phyloP scores from a whole-genome alignment of 805 yeast genomes.

The Saccharomycopsis amapae region DNA sequence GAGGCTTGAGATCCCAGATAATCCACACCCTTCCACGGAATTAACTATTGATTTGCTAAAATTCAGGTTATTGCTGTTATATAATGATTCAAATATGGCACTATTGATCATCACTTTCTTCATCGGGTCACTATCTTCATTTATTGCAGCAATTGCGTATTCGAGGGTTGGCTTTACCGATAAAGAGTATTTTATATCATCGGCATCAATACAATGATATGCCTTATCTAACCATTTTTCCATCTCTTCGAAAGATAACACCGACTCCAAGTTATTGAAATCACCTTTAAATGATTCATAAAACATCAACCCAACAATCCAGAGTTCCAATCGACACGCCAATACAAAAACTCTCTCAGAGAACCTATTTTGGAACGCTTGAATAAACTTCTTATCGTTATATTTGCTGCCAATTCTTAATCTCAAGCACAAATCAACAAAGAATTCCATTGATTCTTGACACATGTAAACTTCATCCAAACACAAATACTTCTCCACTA shows the following conservation, averaged over 20 bases:
- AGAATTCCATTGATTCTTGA: slow-evolving; percentile 21
- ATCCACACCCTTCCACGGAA: slow-evolving; percentile 44
- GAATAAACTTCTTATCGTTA: slow-evolving; percentile 26
- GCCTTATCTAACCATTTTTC: slow-evolving; percentile 22
- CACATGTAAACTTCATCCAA: slow-evolving; percentile 17
- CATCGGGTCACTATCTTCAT: slow-evolving; percentile 30
- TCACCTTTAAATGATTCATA: slow-evolving; percentile 36
- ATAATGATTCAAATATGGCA: slow-evolving; percentile 46
- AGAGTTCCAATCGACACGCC: slow-evolving; percentile 30
- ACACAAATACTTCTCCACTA: slow-evolving; percentile 21
- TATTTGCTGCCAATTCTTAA: slow-evolving; percentile 36
- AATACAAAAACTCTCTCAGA: slow-evolving; percentile 27
- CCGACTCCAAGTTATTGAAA: slow-evolving; percentile 17
- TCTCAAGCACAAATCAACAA: slow-evolving; percentile 30
- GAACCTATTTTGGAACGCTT: slow-evolving; percentile 30
- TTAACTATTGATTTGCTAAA: slow-evolving; percentile 24
- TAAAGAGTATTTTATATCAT: slow-evolving; percentile 58
- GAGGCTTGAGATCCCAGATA: slow-evolving; percentile 50
- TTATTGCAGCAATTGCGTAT: slow-evolving; percentile 40
- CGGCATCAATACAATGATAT: slow-evolving; percentile 51
- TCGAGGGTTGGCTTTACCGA: slow-evolving; percentile 50
- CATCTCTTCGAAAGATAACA: not conserved
- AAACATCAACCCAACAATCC: slow-evolving; percentile 40
- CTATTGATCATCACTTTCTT: slow-evolving; percentile 46
- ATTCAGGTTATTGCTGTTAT: slow-evolving; percentile 5